These are phyloP conservation scores for Ceratonia siliqua DNA, from an alignment of 306 rosid genomes.

Conservation along the genomic window DNA sequence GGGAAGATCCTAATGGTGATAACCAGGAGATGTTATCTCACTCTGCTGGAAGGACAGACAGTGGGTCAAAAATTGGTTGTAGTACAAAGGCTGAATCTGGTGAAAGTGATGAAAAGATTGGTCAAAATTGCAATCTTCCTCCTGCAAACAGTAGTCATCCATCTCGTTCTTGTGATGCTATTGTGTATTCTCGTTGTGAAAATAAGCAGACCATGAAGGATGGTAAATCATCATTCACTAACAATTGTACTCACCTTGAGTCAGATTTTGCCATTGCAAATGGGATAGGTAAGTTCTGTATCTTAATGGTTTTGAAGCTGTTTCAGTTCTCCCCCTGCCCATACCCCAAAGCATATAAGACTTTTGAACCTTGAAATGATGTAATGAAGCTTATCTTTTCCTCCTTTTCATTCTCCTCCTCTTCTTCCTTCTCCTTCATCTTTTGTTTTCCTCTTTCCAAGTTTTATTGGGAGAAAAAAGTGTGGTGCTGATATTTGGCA, in stretches of 20 bases:
- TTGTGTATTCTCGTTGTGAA: slow-evolving; percentile 57
- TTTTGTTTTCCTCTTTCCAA: not conserved
- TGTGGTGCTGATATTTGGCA: not conserved
- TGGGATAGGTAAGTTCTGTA: slow-evolving; percentile 59
- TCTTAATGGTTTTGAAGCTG: slow-evolving; percentile 18
- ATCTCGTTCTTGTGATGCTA: slow-evolving; percentile 77
- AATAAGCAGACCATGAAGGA: slow-evolving; percentile 63
- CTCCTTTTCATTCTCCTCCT: not conserved
- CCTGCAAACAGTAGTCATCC: slow-evolving; percentile 63
- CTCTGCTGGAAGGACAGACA: slow-evolving; percentile 89
- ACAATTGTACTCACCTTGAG: slow-evolving; percentile 49
- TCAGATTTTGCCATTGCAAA: slow-evolving; percentile 60
- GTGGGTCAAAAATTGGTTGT: slow-evolving; percentile 94
- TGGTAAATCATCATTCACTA: slow-evolving; percentile 71
- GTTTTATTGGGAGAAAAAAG: slow-evolving; percentile 10
- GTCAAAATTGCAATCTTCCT: slow-evolving; percentile 69
- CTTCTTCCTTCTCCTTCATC: not conserved
- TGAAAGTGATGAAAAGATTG: slow-evolving; percentile 92
- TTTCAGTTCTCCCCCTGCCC: not conserved
- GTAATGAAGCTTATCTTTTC: not conserved
- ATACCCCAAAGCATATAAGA: not conserved
- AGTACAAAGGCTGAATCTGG: slow-evolving; percentile 94
- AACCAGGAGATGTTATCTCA: slow-evolving; percentile 95
- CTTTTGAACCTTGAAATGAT: not conserved
- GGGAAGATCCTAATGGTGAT: slow-evolving; percentile 91